Base-by-base conservation (phyloP, 208 protist species). In the Vickermania ingenoplastis region DNA sequence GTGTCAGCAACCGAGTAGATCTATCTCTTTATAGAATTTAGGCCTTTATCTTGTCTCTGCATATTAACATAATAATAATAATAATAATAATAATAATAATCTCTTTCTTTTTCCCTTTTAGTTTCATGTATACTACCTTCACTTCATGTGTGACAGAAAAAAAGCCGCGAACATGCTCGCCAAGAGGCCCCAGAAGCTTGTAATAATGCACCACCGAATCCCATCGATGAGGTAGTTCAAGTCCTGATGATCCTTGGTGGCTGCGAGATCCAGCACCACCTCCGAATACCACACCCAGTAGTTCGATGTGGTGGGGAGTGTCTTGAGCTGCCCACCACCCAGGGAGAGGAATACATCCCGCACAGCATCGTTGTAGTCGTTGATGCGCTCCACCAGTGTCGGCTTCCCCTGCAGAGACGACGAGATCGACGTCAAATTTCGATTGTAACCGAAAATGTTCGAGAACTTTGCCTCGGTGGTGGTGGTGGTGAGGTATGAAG, bases 381-480 rank as follows among this genome's bases (percentile, higher is more conserved):
- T 45, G 36, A 45, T 45, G 7, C 36, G 36, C 36, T 45, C 11
- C 36, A 45, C 36, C 17, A 45, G 17, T 17, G 36, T 45, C 36
- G 7, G 36, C 36, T 45, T 45, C 36, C 36, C 36, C 7, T 7
- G 11, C 36, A 45, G 36, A 45, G 36, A 45, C 7, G 36, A 45
- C 36, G 50, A 54, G 11, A 21, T 25, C 11, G 13, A 28, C 24
- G 50, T 54, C 7, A 54, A 26, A 26, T 26, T 26, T 28, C 50
- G 50, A 26, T 54, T 54, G 50, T 54, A 54, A 13, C 21, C 50
- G 23, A 28, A 54, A 25, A 54, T 26, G 50, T 54, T 54, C 21
- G 50, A 5, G 50, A 54, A 54, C 21, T 17, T 54, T 7, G n/a
- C 50, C 23, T 17, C 50, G 7, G 50, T 54, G 11, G 22, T 21